A percentile compares a stretch with the other conserved stretches of the same genome.
Conservation (phyloP, 352 stramenopile genomes). For the Globisporangium cystogenes region DNA sequence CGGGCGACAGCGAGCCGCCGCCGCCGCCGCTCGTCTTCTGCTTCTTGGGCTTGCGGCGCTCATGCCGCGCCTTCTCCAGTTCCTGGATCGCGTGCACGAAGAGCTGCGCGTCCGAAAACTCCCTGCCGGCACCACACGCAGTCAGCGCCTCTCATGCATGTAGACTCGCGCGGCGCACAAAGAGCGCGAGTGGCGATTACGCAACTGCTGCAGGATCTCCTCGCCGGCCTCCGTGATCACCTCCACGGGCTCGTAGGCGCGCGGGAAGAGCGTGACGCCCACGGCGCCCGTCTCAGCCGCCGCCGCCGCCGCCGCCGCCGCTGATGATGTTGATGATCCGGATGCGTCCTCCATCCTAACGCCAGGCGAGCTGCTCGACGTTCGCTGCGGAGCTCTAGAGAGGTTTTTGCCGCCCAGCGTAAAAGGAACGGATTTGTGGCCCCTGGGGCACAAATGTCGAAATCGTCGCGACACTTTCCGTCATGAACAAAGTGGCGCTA, state of each 20-base stretch:
- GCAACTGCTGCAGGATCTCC: constrained; percentile 75
- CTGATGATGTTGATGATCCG: background rate
- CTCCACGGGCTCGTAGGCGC: constrained; percentile 73
- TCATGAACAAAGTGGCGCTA: too few relatives aligned
- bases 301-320: constrained; percentile 28
- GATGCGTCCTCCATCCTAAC: background rate
- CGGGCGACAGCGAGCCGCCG: constrained; percentile 4
- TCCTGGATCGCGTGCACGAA: constrained; percentile 83
- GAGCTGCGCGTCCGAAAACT: constrained; percentile 78
- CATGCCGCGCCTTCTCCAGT: constrained; percentile 50
- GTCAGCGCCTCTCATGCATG: constrained; percentile 2
- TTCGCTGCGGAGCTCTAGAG: background rate
- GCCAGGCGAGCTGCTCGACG: background rate
- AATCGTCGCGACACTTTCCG: background rate
- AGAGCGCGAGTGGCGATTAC: background rate
- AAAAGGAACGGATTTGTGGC: background rate
- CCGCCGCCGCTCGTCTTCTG: constrained; percentile 14
- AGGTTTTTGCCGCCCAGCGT: background rate
- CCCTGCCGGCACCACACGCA: constrained; percentile 27
- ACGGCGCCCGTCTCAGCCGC: constrained; percentile 37
- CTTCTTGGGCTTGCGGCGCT: constrained; percentile 67
- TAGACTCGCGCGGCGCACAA: too few relatives aligned
- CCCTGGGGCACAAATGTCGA: background rate
- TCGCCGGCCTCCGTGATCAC: constrained; percentile 74
- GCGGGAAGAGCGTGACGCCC: constrained; percentile 74